A percentile compares a stretch with the other conserved stretches of the same genome.
Evolutionary conservation across 1,284 basidiomycete species (phyloP).

Genomic region (Sporisorium scitamineum): DNA sequence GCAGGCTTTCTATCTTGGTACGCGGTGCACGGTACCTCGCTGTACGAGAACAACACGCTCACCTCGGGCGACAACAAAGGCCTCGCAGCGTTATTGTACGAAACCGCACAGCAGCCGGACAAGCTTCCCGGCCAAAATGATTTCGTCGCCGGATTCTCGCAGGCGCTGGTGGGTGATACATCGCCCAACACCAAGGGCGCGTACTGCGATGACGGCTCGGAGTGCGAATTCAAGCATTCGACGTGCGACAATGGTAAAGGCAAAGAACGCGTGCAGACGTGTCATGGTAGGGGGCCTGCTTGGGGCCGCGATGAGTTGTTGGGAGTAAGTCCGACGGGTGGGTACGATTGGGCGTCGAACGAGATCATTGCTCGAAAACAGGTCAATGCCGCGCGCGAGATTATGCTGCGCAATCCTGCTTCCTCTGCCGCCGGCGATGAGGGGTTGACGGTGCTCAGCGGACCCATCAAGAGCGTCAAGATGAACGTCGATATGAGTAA

Average conservation of each 20-base stretch:
- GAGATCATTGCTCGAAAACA: conserved; percentile 60
- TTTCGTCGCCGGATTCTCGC: conserved; percentile 61
- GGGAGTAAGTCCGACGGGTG: conserved; percentile 49
- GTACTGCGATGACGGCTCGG: conserved; percentile 56
- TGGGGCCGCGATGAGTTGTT: conserved; percentile 49
- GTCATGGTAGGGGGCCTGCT: conserved; percentile 56
- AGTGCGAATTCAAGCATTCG: conserved; percentile 57
- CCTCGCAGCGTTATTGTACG: conserved; percentile 58
- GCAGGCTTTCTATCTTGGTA: conserved; percentile 74
- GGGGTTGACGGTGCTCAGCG: conserved; percentile 25
- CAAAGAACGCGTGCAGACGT: conserved; percentile 56
- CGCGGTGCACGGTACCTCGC: conserved; percentile 77
- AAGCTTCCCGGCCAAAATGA: conserved; percentile 48
- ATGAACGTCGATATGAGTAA: conserved; percentile 75
- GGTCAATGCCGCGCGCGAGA: conserved; percentile 48
- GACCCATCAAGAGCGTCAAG: conserved; percentile 54
- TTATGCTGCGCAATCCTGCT: conserved; percentile 34
- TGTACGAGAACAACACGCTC: conserved; percentile 64
- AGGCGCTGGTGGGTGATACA: conserved; percentile 59
- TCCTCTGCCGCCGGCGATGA: conserved; percentile 16
- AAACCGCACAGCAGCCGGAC: conserved; percentile 48
- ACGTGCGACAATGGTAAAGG: conserved; percentile 54
- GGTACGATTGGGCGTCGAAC: conserved; percentile 58
- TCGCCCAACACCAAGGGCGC: conserved; percentile 62
- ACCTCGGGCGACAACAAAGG: conserved; percentile 63